Evolutionary conservation across 202 grass and related monocot species (phyloP).

Genomic region (Hordeum pubiflorum): DNA sequence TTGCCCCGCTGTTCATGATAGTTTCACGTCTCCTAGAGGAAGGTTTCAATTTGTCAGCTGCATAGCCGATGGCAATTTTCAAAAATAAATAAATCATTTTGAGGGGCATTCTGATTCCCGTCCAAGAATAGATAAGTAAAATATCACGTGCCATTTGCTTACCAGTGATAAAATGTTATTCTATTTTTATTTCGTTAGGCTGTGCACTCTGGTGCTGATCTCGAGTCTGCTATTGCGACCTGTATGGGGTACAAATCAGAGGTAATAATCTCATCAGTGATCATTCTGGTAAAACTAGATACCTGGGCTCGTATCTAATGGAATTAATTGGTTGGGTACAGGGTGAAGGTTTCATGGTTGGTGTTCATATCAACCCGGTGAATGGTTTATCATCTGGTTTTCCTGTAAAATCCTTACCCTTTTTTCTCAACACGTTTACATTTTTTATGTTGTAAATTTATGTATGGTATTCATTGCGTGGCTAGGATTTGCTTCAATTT

Average conservation of each 20-base stretch:
- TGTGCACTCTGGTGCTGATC: conserved; percentile 98
- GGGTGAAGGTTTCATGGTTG: conserved; percentile 99
- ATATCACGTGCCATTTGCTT: conserved; percentile 9
- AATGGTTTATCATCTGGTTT: conserved; percentile 89
- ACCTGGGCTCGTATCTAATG: not conserved
- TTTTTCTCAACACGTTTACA: conserved; percentile 14
- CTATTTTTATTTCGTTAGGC: conserved; percentile 43
- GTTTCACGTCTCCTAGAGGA: not conserved
- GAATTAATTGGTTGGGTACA: conserved; percentile 29
- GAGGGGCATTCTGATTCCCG: not conserved
- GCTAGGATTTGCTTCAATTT: conserved; percentile 78
- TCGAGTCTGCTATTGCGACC: conserved; percentile 87
- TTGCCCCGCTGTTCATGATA: not conserved
- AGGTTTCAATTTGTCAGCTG: not conserved
- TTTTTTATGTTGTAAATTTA: conserved; percentile 21
- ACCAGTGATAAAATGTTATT: conserved; percentile 10
- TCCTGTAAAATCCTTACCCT: conserved; percentile 58
- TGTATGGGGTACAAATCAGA: conserved; percentile 94
- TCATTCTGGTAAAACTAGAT: conserved; percentile 19
- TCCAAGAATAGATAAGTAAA: not conserved
- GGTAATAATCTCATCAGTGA: conserved; percentile 37
- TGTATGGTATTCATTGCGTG: conserved; percentile 22
- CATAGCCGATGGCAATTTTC: conserved; percentile 3
- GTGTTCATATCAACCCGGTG: conserved; percentile 87
- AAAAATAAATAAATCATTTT: not conserved